Base-by-base conservation (phyloP, 2,329 filamentous ascomycete species). In the Neoarthrinium moseri region DNA sequence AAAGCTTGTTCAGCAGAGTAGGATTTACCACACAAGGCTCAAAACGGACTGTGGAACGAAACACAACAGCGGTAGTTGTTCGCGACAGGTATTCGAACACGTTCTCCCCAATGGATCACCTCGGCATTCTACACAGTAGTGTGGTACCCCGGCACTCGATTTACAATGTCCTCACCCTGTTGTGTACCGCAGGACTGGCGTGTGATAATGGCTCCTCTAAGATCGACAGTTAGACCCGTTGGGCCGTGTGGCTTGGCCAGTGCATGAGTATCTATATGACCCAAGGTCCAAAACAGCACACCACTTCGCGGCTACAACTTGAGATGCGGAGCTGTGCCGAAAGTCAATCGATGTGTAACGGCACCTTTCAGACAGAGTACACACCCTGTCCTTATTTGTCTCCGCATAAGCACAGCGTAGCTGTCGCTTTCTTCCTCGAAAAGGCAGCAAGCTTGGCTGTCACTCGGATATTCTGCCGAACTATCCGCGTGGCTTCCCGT, bases 401-500 rank as follows among this genome's bases (percentile, higher is more conserved):
- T 20, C 33, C 33, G 33, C 33, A 24, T 29, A 27, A 29, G 37
- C 15, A 24, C 30, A 12, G 37, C 30, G 22, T 40, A 40, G 30
- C 30, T 27, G 24, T 27, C 37, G 27, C 30, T 40, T n/a, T 11
- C 40, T 29, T 33, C n/a, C 40, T 34, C 13, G 17, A 32, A 43
- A 32, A 32, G 27, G 40, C 8, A 43, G 29, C 40, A 22, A n/a
- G 40, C 17, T 32, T 26, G 30, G 40, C 12, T 17, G 11, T 21
- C 40, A 33, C 21, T 43, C 40, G 40, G 40, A n/a, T 29, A 17
- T 33, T 21, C 15, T 43, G 40, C 40, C 40, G 40, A 34, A 43
- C 40, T 26, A 43, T 32, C 40, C 40, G 40, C 26, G 24, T 29
- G 21, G 13, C 15, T 34, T 33, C 22, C 27, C 40, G 17, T 35